phyloP scores from a whole-genome alignment of 495 filamentous ascomycete genomes.

The Neurospora sp. region DNA sequence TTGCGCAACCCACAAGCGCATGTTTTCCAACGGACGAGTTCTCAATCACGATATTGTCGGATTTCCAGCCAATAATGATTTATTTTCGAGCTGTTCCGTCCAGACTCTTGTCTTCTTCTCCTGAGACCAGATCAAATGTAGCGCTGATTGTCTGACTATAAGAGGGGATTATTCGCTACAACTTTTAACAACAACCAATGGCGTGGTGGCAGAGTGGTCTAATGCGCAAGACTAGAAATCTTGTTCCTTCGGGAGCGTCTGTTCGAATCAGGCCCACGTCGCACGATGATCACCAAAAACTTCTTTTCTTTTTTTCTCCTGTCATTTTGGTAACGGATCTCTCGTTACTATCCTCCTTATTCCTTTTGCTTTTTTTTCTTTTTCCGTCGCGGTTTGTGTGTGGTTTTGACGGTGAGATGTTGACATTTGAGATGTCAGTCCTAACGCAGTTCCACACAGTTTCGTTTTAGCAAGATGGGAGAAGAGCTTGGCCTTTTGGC shows the following conservation, averaged over 20 bases:
- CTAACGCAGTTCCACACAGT: too few relatives aligned
- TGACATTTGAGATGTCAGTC: too few relatives aligned
- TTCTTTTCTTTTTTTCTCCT: neutral
- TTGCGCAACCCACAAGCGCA: neutral
- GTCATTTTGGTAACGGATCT: neutral
- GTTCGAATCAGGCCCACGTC: neutral
- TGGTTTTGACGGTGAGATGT: too few relatives aligned
- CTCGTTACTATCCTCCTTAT: neutral
- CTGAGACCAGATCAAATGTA: neutral
- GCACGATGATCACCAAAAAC: neutral
- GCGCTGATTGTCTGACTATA: neutral
- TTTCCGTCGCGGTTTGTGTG: neutral
- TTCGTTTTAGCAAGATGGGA: too few relatives aligned
- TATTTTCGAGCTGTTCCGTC: neutral
- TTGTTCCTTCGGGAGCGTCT: neutral
- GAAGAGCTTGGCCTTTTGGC: too few relatives aligned
- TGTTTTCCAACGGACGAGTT: neutral
- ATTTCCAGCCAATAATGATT: neutral
- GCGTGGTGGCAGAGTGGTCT: neutral
- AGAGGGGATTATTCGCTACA: fast-evolving
- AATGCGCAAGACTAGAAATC: neutral
- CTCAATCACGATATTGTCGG: neutral
- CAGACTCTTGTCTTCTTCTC: neutral
- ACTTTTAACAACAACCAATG: neutral
- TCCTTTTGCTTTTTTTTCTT: neutral